Evolutionary conservation across 2,329 filamentous ascomycete genomes (phyloP), one percentile per base, ranked within the genome.

Genomic region (Periconia macrospinosa): DNA sequence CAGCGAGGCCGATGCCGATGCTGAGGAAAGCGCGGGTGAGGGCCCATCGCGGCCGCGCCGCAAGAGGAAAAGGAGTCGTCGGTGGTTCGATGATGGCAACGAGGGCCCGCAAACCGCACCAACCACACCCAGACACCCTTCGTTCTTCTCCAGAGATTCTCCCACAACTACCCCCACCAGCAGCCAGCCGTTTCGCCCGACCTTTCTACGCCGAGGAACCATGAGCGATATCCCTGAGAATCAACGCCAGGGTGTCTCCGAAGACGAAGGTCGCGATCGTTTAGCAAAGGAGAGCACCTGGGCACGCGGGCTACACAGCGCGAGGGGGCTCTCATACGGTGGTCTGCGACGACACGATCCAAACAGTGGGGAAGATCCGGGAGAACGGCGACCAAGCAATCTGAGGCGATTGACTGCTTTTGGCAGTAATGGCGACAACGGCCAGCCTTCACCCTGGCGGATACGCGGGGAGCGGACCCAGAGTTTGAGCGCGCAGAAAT

Each of bases 21-120:
- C 88, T 1, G 92, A 96, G 69, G 91, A 94, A 69, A 96, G 91
- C 43, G 90, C 87, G 0, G 91, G 92, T 49, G 92, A 96, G 56
- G 75, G 74, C 13, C 69, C 71, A 6, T 71, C 69, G 3, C 62
- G 66, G 10, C 72, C 75, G 45, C 56, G 63, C n/a, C 76, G 76
- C 17, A 86, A 82, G 72, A 86, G 86, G 72, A 87, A 85, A 59
- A 85, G 84, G 68, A 86, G 81, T 62, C 81, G 83, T 56, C 79
- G 86, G 60, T 83, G 69, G 79, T 82, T 76, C 73, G 81, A 73
- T 65, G 80, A 67, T n/a, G 64, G 67, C 13, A 58, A 54, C 30
- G 64, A 66, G 74, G 86, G 69, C 56, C 80, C 72, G 55, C 80
- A 85, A 55, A 88, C 89, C 7, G 83, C 86, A 1, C 90, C 90